These are phyloP conservation scores for Malassezia globosa DNA, from an alignment of 1,284 basidiomycete genomes.

Conservation along the genomic window DNA sequence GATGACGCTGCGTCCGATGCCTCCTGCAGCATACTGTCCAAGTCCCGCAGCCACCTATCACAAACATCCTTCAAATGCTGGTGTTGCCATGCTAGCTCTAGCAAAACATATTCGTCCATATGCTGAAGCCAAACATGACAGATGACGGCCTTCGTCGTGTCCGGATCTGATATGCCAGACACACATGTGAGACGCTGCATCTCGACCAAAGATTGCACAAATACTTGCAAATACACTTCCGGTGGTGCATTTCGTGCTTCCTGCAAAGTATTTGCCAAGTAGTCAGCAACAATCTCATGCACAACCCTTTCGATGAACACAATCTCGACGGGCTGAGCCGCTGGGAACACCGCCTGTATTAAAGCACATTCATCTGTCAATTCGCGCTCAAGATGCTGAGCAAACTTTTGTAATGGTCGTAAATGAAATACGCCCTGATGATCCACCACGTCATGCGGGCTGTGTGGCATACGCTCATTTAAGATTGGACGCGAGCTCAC, in stretches of 20 bases:
- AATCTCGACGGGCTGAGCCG: slow-evolving; percentile 60
- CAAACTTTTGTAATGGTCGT: slow-evolving; percentile 50
- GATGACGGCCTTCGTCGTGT: slow-evolving; percentile 62
- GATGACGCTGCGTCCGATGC: not conserved
- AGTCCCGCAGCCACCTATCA: slow-evolving; percentile 63
- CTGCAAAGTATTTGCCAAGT: slow-evolving; percentile 65
- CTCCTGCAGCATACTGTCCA: slow-evolving; percentile 32
- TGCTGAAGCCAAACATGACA: slow-evolving; percentile 85
- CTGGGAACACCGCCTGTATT: slow-evolving; percentile 75
- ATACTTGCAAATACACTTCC: slow-evolving; percentile 68
- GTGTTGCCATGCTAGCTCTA: slow-evolving; percentile 76
- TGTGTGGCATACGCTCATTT: slow-evolving; percentile 1
- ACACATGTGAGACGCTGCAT: slow-evolving; percentile 38
- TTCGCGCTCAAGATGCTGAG: not conserved
- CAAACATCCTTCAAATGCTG: slow-evolving; percentile 63
- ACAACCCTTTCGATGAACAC: slow-evolving; percentile 66
- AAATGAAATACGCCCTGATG: slow-evolving; percentile 54
- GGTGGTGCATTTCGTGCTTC: slow-evolving; percentile 65
- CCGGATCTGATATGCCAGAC: slow-evolving; percentile 37
- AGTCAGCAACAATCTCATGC: slow-evolving; percentile 66
- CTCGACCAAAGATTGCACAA: slow-evolving; percentile 77
- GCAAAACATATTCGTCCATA: slow-evolving; percentile 91
- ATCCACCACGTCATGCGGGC: slow-evolving; percentile 6
- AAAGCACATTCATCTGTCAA: slow-evolving; percentile 65
- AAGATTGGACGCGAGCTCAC: slow-evolving; percentile 1